Conservation (phyloP, 2,329 filamentous ascomycete species). For the Fusarium burgessii region DNA sequence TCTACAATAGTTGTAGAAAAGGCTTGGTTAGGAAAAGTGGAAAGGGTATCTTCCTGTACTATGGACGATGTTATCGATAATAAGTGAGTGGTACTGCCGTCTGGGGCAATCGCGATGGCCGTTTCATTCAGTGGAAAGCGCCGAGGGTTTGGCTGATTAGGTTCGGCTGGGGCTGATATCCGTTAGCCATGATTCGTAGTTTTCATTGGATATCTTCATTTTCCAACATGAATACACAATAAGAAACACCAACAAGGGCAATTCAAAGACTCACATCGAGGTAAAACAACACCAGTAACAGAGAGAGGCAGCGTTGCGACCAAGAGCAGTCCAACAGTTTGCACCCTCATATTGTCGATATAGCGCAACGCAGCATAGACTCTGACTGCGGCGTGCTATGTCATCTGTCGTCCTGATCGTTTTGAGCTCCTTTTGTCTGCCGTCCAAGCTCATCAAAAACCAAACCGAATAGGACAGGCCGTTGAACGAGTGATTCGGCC, state of each 20-base stretch:
- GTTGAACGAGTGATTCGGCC: conserved; percentile 37
- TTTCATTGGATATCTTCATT: background rate
- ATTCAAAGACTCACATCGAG: conserved; percentile 31
- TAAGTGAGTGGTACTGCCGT: conserved; percentile 28
- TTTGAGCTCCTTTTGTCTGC: conserved; percentile 3
- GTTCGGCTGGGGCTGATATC: conserved; percentile 7
- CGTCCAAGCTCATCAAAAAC: conserved; percentile 15
- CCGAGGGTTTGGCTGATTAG: conserved; percentile 12
- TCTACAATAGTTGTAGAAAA: background rate
- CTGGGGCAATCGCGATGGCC: conserved; percentile 14
- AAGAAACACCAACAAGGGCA: background rate
- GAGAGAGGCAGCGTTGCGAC: conserved; percentile 31
- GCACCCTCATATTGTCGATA: conserved; percentile 37
- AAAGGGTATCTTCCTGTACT: background rate
- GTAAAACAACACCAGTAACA: conserved; percentile 27
- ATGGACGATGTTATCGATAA: background rate
- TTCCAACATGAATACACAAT: background rate
- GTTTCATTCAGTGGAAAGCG: conserved; percentile 37
- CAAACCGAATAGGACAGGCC: conserved; percentile 16
- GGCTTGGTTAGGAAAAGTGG: background rate
- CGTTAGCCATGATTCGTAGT: conserved; percentile 10
- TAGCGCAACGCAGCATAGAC: background rate
- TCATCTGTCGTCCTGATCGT: conserved; percentile 8
- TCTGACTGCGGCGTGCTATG: background rate
- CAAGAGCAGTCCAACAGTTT: conserved; percentile 33